A percentile compares a stretch with the other conserved stretches of the same genome.
phyloP scores from a whole-genome alignment of 2,329 filamentous ascomycete genomes.

The Pestalotiopsis sp. region DNA sequence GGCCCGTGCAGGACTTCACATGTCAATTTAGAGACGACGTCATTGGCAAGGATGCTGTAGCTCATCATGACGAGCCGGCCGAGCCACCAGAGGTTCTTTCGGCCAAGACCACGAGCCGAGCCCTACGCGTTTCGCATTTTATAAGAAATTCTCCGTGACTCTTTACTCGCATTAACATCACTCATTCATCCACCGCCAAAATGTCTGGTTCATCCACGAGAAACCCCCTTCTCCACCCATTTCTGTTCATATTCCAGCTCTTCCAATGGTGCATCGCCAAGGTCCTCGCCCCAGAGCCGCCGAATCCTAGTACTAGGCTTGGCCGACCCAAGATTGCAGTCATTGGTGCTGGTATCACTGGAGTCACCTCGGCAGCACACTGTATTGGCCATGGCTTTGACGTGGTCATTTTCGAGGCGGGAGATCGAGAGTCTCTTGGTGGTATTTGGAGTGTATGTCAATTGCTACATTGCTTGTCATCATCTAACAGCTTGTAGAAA shows the following conservation, averaged over 20 bases:
- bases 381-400: constrained; percentile 87
- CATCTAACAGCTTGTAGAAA: constrained; percentile 45
- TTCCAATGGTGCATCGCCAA: constrained; percentile 66
- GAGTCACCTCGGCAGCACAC: constrained; percentile 79
- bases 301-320: constrained; percentile 58
- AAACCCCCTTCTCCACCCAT: constrained; percentile 51
- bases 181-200: background rate
- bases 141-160: background rate
- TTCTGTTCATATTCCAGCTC: constrained; percentile 66
- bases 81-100: background rate
- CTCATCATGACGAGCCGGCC: background rate
- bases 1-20: background rate
- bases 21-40: background rate
- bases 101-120: background rate
- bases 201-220: constrained; percentile 28
- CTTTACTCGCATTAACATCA: background rate
- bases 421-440: constrained; percentile 65
- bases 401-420: constrained; percentile 77
- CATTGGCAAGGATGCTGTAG: constrained; percentile 1
- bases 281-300: constrained; percentile 71
- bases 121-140: background rate
- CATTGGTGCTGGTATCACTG: constrained; percentile 72
- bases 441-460: constrained; percentile 77
- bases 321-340: constrained; percentile 68
- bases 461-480: background rate